A percentile compares a stretch with the other conserved stretches of the same genome.
Conservation (phyloP, 495 filamentous ascomycete species). For the Xylaria cubensis region DNA sequence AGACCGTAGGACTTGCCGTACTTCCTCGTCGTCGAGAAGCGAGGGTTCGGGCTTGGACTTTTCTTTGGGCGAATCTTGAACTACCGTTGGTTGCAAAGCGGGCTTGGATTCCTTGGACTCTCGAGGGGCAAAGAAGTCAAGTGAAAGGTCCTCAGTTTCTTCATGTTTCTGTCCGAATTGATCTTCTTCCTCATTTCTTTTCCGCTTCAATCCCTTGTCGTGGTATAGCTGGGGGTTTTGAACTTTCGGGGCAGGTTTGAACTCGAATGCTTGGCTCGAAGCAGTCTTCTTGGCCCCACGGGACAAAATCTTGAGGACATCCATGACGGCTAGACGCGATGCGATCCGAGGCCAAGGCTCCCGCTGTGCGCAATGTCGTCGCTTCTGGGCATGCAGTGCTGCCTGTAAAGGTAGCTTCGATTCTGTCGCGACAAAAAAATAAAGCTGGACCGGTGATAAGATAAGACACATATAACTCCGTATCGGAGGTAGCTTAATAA, state of each 20-base stretch:
- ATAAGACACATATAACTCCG: background rate
- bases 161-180: conserved; percentile 33
- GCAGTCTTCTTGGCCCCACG: conserved; percentile 62
- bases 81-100: conserved; percentile 25
- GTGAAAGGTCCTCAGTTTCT: conserved; percentile 42
- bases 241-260: conserved; percentile 40
- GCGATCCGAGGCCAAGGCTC: background rate
- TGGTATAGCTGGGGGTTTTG: conserved; percentile 59
- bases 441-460: conserved; percentile 16
- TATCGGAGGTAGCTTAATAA: background rate
- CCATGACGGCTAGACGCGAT: conserved; percentile 50
- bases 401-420: background rate
- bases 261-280: conserved; percentile 30
- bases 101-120: conserved; percentile 29
- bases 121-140: conserved; percentile 59
- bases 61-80: conserved; percentile 27
- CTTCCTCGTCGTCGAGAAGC: conserved; percentile 66
- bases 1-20: conserved; percentile 73
- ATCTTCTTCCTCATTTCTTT: conserved; percentile 46
- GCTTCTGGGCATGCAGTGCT: background rate
- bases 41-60: conserved; percentile 35
- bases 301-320: conserved; percentile 71
- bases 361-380: background rate
- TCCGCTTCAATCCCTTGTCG: conserved; percentile 60
- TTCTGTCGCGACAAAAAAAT: conserved; percentile 13